Evolutionary conservation across 192 early-diverging fungal species (phyloP).

Genomic region (Umbelopsis vinacea): DNA sequence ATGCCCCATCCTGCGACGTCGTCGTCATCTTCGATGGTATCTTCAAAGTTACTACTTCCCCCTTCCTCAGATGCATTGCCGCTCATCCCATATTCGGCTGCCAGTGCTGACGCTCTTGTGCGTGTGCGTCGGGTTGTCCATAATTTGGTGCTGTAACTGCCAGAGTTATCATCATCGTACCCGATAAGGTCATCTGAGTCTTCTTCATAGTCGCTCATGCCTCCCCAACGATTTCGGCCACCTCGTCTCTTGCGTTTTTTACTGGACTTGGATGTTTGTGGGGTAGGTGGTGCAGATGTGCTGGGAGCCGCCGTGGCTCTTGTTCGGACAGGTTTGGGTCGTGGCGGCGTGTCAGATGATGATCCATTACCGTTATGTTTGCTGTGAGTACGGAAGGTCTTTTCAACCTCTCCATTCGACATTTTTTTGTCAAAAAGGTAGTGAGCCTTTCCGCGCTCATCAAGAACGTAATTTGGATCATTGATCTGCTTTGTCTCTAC

Average conservation of each 20-base stretch:
- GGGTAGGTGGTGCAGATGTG: not conserved
- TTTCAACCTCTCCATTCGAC: slow-evolving; percentile 74
- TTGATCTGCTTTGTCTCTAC: slow-evolving; percentile 83
- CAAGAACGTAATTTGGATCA: slow-evolving; percentile 91
- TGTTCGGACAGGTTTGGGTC: not conserved
- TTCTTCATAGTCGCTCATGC: slow-evolving; percentile 48
- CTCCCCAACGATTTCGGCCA: slow-evolving; percentile 39
- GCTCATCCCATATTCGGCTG: not conserved
- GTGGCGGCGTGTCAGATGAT: slow-evolving; percentile 13
- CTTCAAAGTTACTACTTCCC: slow-evolving; percentile 36
- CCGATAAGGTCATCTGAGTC: slow-evolving; percentile 61
- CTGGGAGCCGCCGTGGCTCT: not conserved
- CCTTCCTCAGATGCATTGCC: slow-evolving; percentile 15
- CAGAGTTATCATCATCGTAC: slow-evolving; percentile 67
- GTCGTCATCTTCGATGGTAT: slow-evolving; percentile 48
- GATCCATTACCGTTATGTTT: slow-evolving; percentile 38
- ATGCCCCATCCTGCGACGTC: slow-evolving; percentile 40
- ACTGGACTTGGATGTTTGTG: slow-evolving; percentile 33
- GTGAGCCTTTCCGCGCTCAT: slow-evolving; percentile 84
- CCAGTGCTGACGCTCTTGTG: slow-evolving; percentile 34
- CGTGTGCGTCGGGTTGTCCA: slow-evolving; percentile 67
- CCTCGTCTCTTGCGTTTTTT: slow-evolving; percentile 50
- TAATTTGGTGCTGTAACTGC: slow-evolving; percentile 57
- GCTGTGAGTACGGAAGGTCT: slow-evolving; percentile 75
- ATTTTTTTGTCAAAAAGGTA: slow-evolving; percentile 87